These are phyloP conservation scores for Alternaria gaisen DNA, from an alignment of 2,329 filamentous ascomycete species.

Conservation along the genomic window DNA sequence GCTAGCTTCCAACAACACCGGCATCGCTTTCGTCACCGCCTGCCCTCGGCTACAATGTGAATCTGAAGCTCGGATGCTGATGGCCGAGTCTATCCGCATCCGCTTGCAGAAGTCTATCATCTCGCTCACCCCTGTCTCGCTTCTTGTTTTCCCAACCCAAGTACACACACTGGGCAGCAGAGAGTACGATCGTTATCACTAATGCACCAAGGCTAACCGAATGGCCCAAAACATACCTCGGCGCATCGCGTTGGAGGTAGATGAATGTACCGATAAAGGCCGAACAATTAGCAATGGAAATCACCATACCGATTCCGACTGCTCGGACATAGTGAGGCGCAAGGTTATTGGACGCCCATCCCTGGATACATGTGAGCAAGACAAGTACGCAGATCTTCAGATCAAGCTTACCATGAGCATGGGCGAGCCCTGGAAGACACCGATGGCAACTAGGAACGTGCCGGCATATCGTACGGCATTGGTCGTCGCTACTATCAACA, in stretches of 20 bases:
- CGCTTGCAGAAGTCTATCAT: slow-evolving; percentile 33
- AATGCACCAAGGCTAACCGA: slow-evolving; percentile 39
- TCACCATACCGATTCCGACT: slow-evolving; percentile 60
- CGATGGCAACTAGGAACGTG: slow-evolving; percentile 53
- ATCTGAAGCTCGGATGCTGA: slow-evolving; percentile 43
- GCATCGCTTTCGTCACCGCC: neutral
- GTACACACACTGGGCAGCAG: slow-evolving; percentile 33
- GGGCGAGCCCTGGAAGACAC: slow-evolving; percentile 53
- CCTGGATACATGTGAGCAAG: slow-evolving; percentile 22
- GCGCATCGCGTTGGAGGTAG: slow-evolving; percentile 57
- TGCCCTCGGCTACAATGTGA: slow-evolving; percentile 27
- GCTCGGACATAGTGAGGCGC: slow-evolving; percentile 66
- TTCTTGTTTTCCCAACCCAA: slow-evolving; percentile 39
- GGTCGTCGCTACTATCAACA: slow-evolving; percentile 58
- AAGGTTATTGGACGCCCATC: slow-evolving; percentile 56
- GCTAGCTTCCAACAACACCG: neutral
- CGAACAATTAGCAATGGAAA: slow-evolving; percentile 58
- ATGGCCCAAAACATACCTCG: slow-evolving; percentile 33
- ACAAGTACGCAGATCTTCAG: neutral
- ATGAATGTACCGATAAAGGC: slow-evolving; percentile 63
- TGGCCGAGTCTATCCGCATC: slow-evolving; percentile 39
- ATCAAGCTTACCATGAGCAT: slow-evolving; percentile 45
- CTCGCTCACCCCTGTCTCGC: slow-evolving; percentile 32
- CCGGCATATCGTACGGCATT: slow-evolving; percentile 52
- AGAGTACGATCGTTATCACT: slow-evolving; percentile 33